Conservation (phyloP, 257 asterid species). For the Gardenia jasminoides region DNA sequence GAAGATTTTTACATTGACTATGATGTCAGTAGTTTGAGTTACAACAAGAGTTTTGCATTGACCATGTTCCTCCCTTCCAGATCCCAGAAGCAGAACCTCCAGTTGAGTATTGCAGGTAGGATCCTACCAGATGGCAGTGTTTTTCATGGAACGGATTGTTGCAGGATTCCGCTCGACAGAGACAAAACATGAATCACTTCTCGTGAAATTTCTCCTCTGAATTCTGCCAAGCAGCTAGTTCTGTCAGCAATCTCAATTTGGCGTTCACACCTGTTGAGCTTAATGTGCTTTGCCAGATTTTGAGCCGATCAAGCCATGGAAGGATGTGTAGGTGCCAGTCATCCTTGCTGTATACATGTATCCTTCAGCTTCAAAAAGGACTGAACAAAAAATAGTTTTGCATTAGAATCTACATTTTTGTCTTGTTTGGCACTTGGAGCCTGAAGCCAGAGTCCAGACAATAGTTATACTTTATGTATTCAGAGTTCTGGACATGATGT, state of each 20-base stretch:
- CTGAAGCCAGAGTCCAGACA: background rate
- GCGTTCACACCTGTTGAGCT: background rate
- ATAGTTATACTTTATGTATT: background rate
- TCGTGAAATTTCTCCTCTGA: background rate
- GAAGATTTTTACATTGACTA: background rate
- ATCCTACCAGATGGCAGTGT: background rate
- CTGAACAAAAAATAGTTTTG: background rate
- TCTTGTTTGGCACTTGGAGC: background rate
- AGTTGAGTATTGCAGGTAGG: background rate
- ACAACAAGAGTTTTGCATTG: background rate
- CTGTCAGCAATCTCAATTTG: background rate
- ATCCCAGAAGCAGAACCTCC: constrained; percentile 32
- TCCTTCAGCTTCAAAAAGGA: background rate
- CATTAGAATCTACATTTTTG: background rate
- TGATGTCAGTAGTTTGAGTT: background rate
- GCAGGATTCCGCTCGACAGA: background rate
- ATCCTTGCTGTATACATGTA: background rate
- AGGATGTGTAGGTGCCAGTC: background rate
- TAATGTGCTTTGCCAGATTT: background rate
- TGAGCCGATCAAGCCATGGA: background rate
- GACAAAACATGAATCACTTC: background rate
- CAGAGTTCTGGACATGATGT: background rate
- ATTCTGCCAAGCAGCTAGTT: background rate
- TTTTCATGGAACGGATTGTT: background rate
- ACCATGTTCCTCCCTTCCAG: constrained; percentile 6